Base-by-base conservation (phyloP, 805 yeast genomes). In the Myxozyma nipponensis region DNA sequence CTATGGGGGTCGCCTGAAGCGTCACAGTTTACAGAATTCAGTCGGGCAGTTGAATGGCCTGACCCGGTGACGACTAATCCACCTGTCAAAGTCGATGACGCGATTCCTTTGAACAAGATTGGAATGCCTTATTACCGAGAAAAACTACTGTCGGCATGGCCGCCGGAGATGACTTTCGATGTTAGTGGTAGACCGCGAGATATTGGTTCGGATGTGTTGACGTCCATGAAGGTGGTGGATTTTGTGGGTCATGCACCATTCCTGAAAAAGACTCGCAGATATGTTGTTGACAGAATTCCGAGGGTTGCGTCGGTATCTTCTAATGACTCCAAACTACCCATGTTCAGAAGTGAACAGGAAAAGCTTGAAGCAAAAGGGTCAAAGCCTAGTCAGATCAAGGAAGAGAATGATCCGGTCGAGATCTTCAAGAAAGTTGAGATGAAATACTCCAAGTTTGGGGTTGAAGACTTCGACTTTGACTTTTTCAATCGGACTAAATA, bases 121-220 rank as follows among this genome's bases (percentile, higher is more conserved):
- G 97, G 96, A 7, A 70, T 93, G 78, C 98, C 98, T 0, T 87
- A 82, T 61, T 93, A 88, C 66, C 80, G 80, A 48, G 86, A 84
- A 38, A 77, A 77, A 47, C 73, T 93, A 17, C 71, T 90, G 6
- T 88, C 96, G 0, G 83, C 86, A 13, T 91, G 90, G 88, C 84
- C 91, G 0, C 63, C 74, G 1, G 82, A 83, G 37, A 66, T 75
- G 53, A 72, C 79, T 4, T 87, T 86, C 63, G 75, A 77, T 42
- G 76, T 68, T 50, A 87, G 95, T 1, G 78, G 80, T 49, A 69
- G 84, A 3, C 82, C 89, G 0, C 67, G 68, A 10, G 68, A 69
- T 10, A 73, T 82, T 22, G 84, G 81, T 54, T 71, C 75, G 1
- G 77, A 66, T 10, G 68, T 81, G 26, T 47, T 74, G 18, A 65